A percentile compares a stretch with the other conserved stretches of the same genome.
These are phyloP conservation scores for Paecilomyces formosus DNA, from an alignment of 2,329 filamentous ascomycete species.

Conservation along the genomic window DNA sequence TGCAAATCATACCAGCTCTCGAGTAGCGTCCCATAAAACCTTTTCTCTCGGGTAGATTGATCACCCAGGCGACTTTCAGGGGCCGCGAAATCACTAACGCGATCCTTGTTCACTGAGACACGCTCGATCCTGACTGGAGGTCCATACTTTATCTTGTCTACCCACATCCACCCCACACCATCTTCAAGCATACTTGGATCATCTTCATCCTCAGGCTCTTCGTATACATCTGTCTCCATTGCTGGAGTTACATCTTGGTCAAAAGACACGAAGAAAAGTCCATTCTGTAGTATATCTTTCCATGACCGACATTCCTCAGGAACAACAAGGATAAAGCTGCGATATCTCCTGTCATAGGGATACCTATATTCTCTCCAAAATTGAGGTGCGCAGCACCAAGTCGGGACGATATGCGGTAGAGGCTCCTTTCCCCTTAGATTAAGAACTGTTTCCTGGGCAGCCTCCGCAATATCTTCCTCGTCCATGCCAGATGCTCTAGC, in stretches of 20 bases:
- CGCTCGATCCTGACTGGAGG: neutral
- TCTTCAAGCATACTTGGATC: constrained; percentile 1
- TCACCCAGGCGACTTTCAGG: neutral
- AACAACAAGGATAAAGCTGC: constrained; percentile 3
- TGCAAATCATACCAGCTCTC: neutral
- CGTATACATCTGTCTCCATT: constrained; percentile 6
- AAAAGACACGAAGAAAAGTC: constrained; percentile 6
- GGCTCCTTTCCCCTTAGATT: constrained; percentile 1
- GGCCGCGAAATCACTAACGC: neutral
- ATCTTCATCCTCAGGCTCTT: constrained; percentile 5
- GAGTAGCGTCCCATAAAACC: neutral
- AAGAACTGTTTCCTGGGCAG: constrained; percentile 1
- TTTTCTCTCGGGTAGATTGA: neutral
- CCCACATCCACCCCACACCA: neutral
- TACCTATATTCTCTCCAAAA: neutral
- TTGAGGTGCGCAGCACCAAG: neutral
- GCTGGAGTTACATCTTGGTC: constrained; percentile 6
- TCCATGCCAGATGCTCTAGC: neutral
- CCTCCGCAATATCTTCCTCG: constrained; percentile 1
- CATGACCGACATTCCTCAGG: constrained; percentile 2
- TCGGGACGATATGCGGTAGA: neutral
- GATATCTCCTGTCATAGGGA: neutral
- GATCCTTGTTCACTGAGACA: neutral
- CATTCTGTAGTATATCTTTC: constrained; percentile 5
- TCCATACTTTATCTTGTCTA: constrained; percentile 3